Evolutionary conservation across 305 asterid genomes (phyloP).

Genomic region (Solanum hybrid): DNA sequence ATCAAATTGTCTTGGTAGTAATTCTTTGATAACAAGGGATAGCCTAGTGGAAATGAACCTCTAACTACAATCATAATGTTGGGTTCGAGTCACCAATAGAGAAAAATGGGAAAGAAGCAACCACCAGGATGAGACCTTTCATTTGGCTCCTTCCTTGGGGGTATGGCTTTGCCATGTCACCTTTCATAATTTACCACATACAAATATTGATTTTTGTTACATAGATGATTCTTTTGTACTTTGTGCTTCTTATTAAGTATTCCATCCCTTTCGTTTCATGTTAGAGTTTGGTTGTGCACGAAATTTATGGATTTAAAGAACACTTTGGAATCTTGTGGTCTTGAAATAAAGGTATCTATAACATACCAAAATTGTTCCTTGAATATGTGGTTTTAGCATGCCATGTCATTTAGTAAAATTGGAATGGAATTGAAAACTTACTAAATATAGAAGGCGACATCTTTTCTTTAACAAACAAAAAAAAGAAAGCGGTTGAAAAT

Average conservation of each 20-base stretch:
- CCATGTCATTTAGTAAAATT: background rate
- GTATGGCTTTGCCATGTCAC: background rate
- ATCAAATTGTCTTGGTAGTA: background rate
- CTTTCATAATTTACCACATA: background rate
- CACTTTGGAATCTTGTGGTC: background rate
- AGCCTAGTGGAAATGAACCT: background rate
- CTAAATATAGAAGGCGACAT: background rate
- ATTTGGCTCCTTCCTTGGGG: background rate
- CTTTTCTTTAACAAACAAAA: background rate
- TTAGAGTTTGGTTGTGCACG: background rate
- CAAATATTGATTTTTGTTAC: background rate
- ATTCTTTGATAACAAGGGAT: background rate
- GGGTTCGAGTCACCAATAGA: background rate
- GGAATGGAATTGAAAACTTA: background rate
- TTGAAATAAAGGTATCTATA: background rate
- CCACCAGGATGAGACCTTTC: background rate
- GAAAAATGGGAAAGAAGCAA: background rate
- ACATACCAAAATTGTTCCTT: background rate
- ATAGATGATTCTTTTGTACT: background rate
- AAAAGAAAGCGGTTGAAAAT: background rate
- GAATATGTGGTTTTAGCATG: background rate
- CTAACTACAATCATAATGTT: background rate
- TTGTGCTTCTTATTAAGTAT: background rate
- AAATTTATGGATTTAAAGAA: background rate
- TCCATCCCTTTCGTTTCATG: background rate